Percentiles rank a stretch among this genome's conserved stretches.
Evolutionary conservation across 2,329 filamentous ascomycete genomes (phyloP).

Genomic region (Geosmithia morbida): DNA sequence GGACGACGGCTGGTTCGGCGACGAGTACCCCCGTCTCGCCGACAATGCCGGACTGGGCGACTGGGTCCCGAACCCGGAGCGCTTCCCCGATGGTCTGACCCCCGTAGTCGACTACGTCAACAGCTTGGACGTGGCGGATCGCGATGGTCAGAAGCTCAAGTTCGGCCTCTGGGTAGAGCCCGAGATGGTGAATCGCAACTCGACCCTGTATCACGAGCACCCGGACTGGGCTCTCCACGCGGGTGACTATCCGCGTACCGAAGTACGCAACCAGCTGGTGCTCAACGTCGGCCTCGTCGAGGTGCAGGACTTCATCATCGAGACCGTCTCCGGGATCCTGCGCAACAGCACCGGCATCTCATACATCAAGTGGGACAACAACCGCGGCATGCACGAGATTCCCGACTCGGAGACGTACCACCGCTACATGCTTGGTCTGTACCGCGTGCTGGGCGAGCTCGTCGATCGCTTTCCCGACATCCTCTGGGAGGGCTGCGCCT

Average conservation of each 20-base stretch:
- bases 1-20: slow-evolving; percentile 55
- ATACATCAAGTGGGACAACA: slow-evolving; percentile 58
- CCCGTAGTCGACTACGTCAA: slow-evolving; percentile 36
- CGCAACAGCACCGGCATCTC: slow-evolving; percentile 31
- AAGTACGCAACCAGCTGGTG: slow-evolving; percentile 43
- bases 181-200: slow-evolving; percentile 53
- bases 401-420: slow-evolving; percentile 38
- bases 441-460: slow-evolving; percentile 44
- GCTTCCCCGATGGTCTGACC: slow-evolving; percentile 42
- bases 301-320: slow-evolving; percentile 49
- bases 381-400: slow-evolving; percentile 47
- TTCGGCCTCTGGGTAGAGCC: slow-evolving; percentile 57
- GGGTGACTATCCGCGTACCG: slow-evolving; percentile 37
- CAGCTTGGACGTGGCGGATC: slow-evolving; percentile 21
- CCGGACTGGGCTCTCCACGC: slow-evolving; percentile 50
- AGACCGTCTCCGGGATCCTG: slow-evolving; percentile 36
- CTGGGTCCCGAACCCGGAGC: slow-evolving; percentile 42
- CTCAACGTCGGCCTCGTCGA: slow-evolving; percentile 45
- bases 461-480: slow-evolving; percentile 45
- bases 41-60: slow-evolving; percentile 39
- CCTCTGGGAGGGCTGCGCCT: slow-evolving; percentile 52
- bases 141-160: slow-evolving; percentile 25
- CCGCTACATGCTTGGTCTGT: slow-evolving; percentile 48
- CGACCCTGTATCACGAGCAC: slow-evolving; percentile 43
- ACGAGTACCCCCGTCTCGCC: slow-evolving; percentile 9